These are phyloP conservation scores for Phialocephala sp. DNA, from an alignment of 2,329 filamentous ascomycete genomes.

Conservation along the genomic window DNA sequence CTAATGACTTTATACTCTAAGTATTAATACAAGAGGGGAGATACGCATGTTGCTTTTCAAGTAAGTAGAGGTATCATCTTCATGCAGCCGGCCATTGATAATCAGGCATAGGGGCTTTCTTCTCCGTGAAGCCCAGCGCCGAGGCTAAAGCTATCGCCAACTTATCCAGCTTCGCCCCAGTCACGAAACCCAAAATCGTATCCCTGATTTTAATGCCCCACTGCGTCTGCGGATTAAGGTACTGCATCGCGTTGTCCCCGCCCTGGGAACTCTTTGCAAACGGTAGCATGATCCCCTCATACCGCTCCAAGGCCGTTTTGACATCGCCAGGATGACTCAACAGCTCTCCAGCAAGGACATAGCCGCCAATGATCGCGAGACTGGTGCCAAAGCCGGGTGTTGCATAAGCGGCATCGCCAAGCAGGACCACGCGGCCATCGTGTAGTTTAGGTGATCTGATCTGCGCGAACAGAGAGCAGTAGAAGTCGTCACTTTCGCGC, in stretches of 20 bases:
- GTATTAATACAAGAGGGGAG: background rate
- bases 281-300: background rate
- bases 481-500: conserved; percentile 50
- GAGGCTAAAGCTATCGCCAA: background rate
- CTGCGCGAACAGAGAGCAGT: conserved; percentile 50
- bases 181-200: background rate
- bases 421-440: conserved; percentile 53
- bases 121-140: background rate
- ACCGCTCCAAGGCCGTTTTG: background rate
- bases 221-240: background rate
- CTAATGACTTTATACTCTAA: background rate
- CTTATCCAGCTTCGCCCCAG: background rate
- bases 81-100: background rate
- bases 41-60: background rate
- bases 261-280: background rate
- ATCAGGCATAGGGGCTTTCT: background rate
- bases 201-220: background rate
- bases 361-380: conserved; percentile 55
- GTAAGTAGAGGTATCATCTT: background rate
- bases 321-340: conserved; percentile 5
- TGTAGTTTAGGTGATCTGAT: conserved; percentile 52
- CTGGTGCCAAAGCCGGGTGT: conserved; percentile 59
- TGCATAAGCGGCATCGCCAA: conserved; percentile 64
- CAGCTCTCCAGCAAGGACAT: conserved; percentile 56
- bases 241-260: background rate